A percentile compares a stretch with the other conserved stretches of the same genome.
Evolutionary conservation across 2,329 filamentous ascomycete genomes (phyloP).

Genomic region (Penicillium polonicum): DNA sequence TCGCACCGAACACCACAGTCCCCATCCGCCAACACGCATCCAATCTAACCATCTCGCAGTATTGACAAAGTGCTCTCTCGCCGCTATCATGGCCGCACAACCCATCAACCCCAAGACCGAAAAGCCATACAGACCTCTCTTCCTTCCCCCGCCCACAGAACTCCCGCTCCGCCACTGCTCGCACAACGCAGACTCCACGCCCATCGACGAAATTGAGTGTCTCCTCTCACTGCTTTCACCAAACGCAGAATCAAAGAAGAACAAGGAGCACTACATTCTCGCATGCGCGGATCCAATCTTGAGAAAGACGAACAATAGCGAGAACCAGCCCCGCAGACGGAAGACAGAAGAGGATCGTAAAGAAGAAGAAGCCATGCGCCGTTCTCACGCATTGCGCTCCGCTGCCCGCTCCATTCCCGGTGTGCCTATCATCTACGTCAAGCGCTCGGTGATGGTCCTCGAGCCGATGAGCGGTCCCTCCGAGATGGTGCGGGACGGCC

Average conservation of each 20-base stretch:
- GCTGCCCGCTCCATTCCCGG: constrained; percentile 46
- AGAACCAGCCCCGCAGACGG: constrained; percentile 35
- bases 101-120: constrained; percentile 41
- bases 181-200: constrained; percentile 43
- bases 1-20: constrained; percentile 14
- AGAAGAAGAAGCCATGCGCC: constrained; percentile 33
- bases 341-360: constrained; percentile 31
- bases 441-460: constrained; percentile 52
- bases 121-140: constrained; percentile 41
- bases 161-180: constrained; percentile 50
- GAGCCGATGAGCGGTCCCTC: constrained; percentile 49
- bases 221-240: constrained; percentile 47
- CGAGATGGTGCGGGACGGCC: constrained; percentile 42
- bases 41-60: constrained; percentile 50
- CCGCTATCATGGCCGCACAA: constrained; percentile 43
- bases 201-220: constrained; percentile 47
- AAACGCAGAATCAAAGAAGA: constrained; percentile 40
- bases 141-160: constrained; percentile 46
- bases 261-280: constrained; percentile 51
- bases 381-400: constrained; percentile 37
- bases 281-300: constrained; percentile 42
- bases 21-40: background rate
- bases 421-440: constrained; percentile 52
- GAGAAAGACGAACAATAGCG: constrained; percentile 25
- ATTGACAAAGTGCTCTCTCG: constrained; percentile 66